Percentiles rank a stretch among this genome's conserved stretches.
Evolutionary conservation across 495 filamentous ascomycete species (phyloP).

Genomic region (Pyrenopolyporus hunteri): DNA sequence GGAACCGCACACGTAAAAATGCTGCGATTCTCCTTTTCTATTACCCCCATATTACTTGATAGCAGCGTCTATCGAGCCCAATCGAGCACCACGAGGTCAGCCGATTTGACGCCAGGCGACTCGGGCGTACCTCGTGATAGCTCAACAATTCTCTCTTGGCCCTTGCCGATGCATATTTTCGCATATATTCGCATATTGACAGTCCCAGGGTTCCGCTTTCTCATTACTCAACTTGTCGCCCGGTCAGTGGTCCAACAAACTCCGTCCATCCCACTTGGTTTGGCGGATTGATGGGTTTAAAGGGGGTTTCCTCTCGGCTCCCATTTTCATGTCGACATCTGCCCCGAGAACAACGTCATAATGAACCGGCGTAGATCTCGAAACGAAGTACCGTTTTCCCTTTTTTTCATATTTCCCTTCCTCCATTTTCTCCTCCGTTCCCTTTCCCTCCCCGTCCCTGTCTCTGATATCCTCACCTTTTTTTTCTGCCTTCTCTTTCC

Average conservation of each 20-base stretch:
- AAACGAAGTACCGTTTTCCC: slow-evolving; percentile 25
- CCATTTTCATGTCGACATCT: slow-evolving; percentile 37
- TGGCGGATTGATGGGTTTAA: no score
- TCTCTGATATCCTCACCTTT: slow-evolving; percentile 22
- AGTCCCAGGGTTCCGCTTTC: slow-evolving; percentile 24
- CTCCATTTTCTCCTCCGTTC: no score
- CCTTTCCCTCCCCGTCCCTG: no score
- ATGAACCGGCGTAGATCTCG: slow-evolving; percentile 22
- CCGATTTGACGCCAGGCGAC: slow-evolving; percentile 41
- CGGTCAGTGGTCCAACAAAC: slow-evolving; percentile 28
- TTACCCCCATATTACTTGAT: slow-evolving; percentile 49
- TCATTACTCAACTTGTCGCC: slow-evolving; percentile 37
- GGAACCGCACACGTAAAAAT: slow-evolving; percentile 37
- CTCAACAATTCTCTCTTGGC: slow-evolving; percentile 32
- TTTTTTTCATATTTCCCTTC: no score
- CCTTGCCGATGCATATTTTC: slow-evolving; percentile 21
- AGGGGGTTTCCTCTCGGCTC: slow-evolving; percentile 16
- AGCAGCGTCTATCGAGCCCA: slow-evolving; percentile 37
- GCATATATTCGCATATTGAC: no score
- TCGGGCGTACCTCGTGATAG: slow-evolving; percentile 39
- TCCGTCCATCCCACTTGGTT: slow-evolving; percentile 10
- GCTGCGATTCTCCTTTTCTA: slow-evolving; percentile 36
- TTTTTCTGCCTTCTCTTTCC: slow-evolving; percentile 5
- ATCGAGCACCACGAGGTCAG: slow-evolving; percentile 40
- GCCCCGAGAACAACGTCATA: slow-evolving; percentile 41